These are phyloP conservation scores for Emmonsia crescens DNA, from an alignment of 2,329 filamentous ascomycete genomes.

Conservation along the genomic window DNA sequence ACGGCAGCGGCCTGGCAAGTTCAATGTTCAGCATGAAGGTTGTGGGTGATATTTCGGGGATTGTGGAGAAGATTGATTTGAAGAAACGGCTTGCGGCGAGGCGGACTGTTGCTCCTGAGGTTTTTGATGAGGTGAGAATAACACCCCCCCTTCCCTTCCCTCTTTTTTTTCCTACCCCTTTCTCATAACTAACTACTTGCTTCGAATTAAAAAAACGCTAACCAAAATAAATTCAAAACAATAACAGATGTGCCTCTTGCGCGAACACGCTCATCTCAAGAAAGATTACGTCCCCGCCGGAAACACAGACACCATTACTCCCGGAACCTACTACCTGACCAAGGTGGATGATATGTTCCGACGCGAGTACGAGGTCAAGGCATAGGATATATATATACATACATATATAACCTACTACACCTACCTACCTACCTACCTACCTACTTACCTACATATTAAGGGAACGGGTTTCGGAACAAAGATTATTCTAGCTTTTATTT, in stretches of 20 bases:
- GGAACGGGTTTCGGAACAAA: not conserved
- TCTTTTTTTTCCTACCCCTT: conserved; percentile 12
- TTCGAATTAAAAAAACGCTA: not conserved
- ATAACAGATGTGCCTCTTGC: conserved; percentile 61
- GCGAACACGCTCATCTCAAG: conserved; percentile 73
- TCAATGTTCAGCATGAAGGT: conserved; percentile 59
- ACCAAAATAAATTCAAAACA: not conserved
- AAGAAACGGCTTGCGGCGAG: conserved; percentile 56
- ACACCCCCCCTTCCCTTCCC: not conserved
- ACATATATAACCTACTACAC: too few relatives aligned
- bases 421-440: too few relatives aligned
- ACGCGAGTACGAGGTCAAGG: conserved; percentile 66
- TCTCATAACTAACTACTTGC: not conserved
- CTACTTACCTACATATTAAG: not conserved
- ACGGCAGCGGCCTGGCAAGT: conserved; percentile 65
- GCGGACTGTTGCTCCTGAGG: conserved; percentile 55
- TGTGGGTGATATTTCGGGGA: conserved; percentile 56
- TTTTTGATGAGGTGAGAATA: conserved; percentile 58
- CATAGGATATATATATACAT: conserved; percentile 2
- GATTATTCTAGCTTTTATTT: not conserved
- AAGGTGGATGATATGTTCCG: conserved; percentile 80
- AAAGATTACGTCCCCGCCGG: conserved; percentile 66
- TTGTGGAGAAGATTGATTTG: conserved; percentile 59
- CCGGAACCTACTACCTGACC: conserved; percentile 67
- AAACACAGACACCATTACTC: conserved; percentile 52